phyloP scores from a whole-genome alignment of 805 yeast species.

The Candida tibetensis region DNA sequence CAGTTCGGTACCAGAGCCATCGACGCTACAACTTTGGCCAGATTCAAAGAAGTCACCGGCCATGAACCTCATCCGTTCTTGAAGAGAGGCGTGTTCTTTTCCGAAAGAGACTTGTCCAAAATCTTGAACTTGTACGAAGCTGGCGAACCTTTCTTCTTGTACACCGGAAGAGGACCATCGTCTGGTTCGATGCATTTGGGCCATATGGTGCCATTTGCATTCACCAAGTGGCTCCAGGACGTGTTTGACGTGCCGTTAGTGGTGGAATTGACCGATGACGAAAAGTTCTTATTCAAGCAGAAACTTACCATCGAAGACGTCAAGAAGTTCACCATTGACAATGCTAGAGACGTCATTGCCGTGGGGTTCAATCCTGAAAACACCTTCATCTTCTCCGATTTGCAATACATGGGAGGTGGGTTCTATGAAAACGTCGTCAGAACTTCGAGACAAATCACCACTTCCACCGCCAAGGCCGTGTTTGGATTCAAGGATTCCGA shows the following conservation, averaged over 20 bases:
- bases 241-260: slow-evolving; percentile 96
- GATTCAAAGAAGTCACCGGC: slow-evolving; percentile 84
- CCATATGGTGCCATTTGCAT: slow-evolving; percentile 91
- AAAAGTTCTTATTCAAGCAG: slow-evolving; percentile 91
- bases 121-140: slow-evolving; percentile 89
- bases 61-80: slow-evolving; percentile 86
- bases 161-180: slow-evolving; percentile 97
- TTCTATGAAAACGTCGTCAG: slow-evolving; percentile 93
- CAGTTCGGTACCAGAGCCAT: slow-evolving; percentile 85
- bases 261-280: slow-evolving; percentile 94
- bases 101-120: slow-evolving; percentile 77
- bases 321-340: slow-evolving; percentile 71
- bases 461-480: slow-evolving; percentile 95
- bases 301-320: slow-evolving; percentile 87
- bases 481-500: slow-evolving; percentile 95
- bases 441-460: slow-evolving; percentile 90
- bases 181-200: slow-evolving; percentile 94
- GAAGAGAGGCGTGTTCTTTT: slow-evolving; percentile 87
- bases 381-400: slow-evolving; percentile 92
- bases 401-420: slow-evolving; percentile 88
- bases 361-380: slow-evolving; percentile 93
- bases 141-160: slow-evolving; percentile 91
- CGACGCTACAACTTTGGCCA: slow-evolving; percentile 61
- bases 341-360: slow-evolving; percentile 89
- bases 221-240: slow-evolving; percentile 97